phyloP scores from a whole-genome alignment of 179 eudicot genomes.

The Camellia oleifera region DNA sequence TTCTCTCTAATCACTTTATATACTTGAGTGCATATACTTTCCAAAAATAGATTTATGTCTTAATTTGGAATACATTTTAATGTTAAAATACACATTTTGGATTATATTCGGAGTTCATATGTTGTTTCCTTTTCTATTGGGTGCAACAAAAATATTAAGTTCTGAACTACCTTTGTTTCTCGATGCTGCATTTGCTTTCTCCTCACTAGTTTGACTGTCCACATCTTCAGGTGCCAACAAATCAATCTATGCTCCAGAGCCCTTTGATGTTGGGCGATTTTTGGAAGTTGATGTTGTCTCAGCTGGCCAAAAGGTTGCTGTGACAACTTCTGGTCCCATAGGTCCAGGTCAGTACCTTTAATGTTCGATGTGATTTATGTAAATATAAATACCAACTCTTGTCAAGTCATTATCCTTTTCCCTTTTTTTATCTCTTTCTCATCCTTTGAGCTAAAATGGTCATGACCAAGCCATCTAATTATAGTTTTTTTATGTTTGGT shows the following conservation, averaged over 20 bases:
- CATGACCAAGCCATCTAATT: background rate
- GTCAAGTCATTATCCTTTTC: background rate
- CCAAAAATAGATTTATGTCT: background rate
- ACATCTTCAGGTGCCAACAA: constrained; percentile 73
- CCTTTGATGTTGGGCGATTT: constrained; percentile 80
- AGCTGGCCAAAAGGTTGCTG: constrained; percentile 53
- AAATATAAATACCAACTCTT: background rate
- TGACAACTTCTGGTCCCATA: constrained; percentile 61
- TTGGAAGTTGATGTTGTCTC: constrained; percentile 75
- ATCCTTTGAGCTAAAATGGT: background rate
- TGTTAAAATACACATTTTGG: background rate
- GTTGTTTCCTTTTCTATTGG: background rate
- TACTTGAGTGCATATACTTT: background rate
- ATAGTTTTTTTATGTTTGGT: background rate
- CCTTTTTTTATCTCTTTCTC: background rate
- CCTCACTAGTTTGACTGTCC: constrained; percentile 14
- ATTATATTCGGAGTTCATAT: background rate
- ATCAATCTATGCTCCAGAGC: constrained; percentile 88
- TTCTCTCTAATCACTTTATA: background rate
- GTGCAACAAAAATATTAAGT: background rate
- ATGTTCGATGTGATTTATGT: background rate
- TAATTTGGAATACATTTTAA: background rate
- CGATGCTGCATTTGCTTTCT: background rate
- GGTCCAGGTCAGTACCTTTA: constrained; percentile 58
- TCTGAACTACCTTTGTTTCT: background rate